Percentiles rank a stretch among this genome's conserved stretches.
Conservation (phyloP, 305 asterid species). For the Rubia tinctorum region DNA sequence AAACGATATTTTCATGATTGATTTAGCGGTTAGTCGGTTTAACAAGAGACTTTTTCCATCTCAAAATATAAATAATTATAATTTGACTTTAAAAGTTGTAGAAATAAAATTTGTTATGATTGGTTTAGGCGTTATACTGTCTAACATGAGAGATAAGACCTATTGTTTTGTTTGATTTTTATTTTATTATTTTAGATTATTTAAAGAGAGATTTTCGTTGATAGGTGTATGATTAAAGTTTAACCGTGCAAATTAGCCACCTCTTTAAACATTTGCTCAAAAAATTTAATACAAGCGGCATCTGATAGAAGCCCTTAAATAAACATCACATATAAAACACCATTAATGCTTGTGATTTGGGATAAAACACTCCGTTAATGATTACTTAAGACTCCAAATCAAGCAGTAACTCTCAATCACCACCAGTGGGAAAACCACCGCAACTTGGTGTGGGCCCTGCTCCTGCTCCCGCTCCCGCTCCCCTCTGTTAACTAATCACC, state of each 20-base stretch:
- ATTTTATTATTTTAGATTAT: too few relatives aligned
- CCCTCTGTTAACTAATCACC: constrained; percentile 5
- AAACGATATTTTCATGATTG: too few relatives aligned
- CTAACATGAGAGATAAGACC: too few relatives aligned
- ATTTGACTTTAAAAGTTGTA: too few relatives aligned
- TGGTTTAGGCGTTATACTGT: too few relatives aligned
- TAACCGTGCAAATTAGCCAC: not conserved
- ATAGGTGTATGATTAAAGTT: not conserved
- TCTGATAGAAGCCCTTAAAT: not conserved
- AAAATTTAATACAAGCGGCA: not conserved
- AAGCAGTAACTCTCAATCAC: constrained; percentile 5
- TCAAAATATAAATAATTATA: too few relatives aligned
- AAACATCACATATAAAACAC: not conserved
- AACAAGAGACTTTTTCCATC: too few relatives aligned
- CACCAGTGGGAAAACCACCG: constrained; percentile 2
- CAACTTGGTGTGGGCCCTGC: constrained; percentile 14
- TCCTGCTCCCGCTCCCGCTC: not conserved
- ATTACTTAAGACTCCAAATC: not conserved
- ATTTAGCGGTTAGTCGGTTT: too few relatives aligned
- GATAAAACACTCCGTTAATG: not conserved
- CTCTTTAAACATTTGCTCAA: not conserved
- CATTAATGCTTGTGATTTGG: not conserved
- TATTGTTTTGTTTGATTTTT: too few relatives aligned
- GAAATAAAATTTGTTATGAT: too few relatives aligned
- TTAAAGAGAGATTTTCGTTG: too few relatives aligned